phyloP scores from a whole-genome alignment of 345 rosid species.

The Atalantia buxifolia region DNA sequence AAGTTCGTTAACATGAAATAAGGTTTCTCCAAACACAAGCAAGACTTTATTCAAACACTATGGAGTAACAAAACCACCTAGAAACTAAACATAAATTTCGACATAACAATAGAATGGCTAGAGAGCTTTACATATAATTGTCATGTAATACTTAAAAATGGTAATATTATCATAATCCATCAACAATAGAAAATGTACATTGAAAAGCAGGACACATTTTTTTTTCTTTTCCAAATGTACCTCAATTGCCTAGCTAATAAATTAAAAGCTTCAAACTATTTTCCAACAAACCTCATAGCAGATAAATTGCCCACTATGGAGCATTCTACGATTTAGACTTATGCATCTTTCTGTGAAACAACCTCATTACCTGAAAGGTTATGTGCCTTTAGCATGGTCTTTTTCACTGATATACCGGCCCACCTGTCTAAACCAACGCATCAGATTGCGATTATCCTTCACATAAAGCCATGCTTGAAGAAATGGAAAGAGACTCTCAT shows the following conservation, averaged over 20 bases:
- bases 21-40: not conserved
- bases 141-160: not conserved
- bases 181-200: not conserved
- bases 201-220: not conserved
- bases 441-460: slow-evolving; percentile 70
- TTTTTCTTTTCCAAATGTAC: not conserved
- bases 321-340: not conserved
- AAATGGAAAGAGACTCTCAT: slow-evolving; percentile 75
- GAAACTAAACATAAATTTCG: not conserved
- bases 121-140: not conserved
- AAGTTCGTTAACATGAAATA: not conserved
- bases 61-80: not conserved
- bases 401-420: slow-evolving; percentile 54
- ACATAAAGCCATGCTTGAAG: slow-evolving; percentile 95
- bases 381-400: slow-evolving; percentile 16
- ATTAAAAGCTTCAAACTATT: not conserved
- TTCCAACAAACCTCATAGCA: not conserved
- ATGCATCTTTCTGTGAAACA: not conserved
- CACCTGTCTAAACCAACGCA: slow-evolving; percentile 81
- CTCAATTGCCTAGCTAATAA: not conserved
- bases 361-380: not conserved
- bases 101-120: not conserved
- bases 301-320: not conserved
- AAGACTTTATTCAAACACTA: not conserved
- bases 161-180: not conserved